A percentile compares a stretch with the other conserved stretches of the same genome.
Evolutionary conservation across 306 rosid species (phyloP).

Genomic region (Astragalus membranaceus): DNA sequence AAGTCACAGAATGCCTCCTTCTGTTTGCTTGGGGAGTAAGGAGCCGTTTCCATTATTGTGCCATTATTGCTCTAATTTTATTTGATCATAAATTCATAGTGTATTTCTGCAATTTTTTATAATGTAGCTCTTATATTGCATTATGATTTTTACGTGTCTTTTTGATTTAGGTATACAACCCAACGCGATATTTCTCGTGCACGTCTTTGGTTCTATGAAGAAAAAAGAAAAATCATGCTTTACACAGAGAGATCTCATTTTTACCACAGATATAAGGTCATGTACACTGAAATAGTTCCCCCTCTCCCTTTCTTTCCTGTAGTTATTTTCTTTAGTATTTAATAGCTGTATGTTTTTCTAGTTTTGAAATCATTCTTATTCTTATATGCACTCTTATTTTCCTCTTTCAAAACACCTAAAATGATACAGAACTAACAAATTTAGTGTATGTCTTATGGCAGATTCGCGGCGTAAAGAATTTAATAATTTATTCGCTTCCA

Average conservation of each 20-base stretch:
- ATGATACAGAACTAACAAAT: conserved; percentile 3
- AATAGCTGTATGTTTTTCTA: not conserved
- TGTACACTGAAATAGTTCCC: not conserved
- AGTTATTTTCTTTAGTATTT: not conserved
- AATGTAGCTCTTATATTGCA: not conserved
- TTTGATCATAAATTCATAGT: not conserved
- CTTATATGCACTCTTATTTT: not conserved
- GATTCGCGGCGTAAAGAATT: conserved; percentile 79
- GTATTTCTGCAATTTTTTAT: not conserved
- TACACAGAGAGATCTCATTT: conserved; percentile 94
- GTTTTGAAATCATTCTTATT: not conserved
- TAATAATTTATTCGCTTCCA: conserved; percentile 75
- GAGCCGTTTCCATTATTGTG: conserved; percentile 13
- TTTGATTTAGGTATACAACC: conserved; percentile 61
- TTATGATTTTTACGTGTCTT: conserved; percentile 8
- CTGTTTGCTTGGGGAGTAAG: conserved; percentile 94
- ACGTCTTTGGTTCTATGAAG: conserved; percentile 74
- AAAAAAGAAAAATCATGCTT: conserved; percentile 69
- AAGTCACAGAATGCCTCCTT: conserved; percentile 81
- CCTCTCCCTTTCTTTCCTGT: not conserved
- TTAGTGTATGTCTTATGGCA: conserved; percentile 27
- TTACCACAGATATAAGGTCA: conserved; percentile 88
- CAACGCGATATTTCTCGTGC: conserved; percentile 80
- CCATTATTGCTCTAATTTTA: not conserved
- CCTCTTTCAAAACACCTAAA: not conserved